Evolutionary conservation across 257 asterid species (phyloP).

Genomic region (Oldenlandia corymbosa): DNA sequence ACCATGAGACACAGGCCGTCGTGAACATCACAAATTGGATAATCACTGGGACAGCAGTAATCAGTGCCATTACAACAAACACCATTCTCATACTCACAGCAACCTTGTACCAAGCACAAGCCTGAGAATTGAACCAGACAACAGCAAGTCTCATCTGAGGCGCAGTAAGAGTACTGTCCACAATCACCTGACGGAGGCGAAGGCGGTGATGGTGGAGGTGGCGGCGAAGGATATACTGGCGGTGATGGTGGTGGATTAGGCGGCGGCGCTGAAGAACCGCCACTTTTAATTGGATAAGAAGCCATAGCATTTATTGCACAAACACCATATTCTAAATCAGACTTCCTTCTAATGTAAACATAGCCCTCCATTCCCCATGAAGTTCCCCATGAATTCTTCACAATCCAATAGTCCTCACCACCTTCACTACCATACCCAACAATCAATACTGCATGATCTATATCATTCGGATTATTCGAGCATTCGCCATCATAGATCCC

Average conservation of each 20-base stretch:
- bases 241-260: conserved; percentile 14
- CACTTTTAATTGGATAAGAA: conserved; percentile 17
- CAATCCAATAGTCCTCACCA: conserved; percentile 29
- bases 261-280: conserved; percentile 2
- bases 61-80: conserved; percentile 21
- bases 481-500: conserved; percentile 33
- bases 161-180: conserved; percentile 20
- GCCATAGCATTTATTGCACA: conserved; percentile 34
- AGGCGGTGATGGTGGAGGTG: conserved; percentile 15
- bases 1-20: conserved; percentile 27
- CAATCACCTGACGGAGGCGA: conserved; percentile 17
- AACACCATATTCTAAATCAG: conserved; percentile 15
- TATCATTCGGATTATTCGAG: conserved; percentile 18
- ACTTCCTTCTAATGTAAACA: conserved; percentile 19
- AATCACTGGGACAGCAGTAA: conserved; percentile 30
- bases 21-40: conserved; percentile 23
- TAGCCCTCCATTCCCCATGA: conserved; percentile 34
- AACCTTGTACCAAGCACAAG: conserved; percentile 15
- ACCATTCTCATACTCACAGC: conserved; percentile 18
- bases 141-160: conserved; percentile 24
- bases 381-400: conserved; percentile 35
- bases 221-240: conserved; percentile 3
- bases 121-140: conserved; percentile 8
- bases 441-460: conserved; percentile 27
- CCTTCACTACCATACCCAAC: conserved; percentile 33